These are phyloP conservation scores for Raffaelea albimanens DNA, from an alignment of 2,329 filamentous ascomycete genomes.

Conservation along the genomic window DNA sequence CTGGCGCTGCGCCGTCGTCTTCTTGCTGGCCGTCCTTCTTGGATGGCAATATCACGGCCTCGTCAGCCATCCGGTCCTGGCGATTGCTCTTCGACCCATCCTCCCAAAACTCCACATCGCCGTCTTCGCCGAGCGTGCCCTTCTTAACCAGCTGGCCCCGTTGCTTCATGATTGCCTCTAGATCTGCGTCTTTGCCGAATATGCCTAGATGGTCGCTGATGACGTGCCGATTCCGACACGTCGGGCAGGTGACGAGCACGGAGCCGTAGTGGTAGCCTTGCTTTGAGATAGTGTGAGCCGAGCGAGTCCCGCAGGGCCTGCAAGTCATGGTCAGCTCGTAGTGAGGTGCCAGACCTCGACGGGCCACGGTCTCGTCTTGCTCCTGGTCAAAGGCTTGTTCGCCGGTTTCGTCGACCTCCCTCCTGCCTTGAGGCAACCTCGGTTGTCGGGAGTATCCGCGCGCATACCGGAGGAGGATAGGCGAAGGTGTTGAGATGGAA, in stretches of 20 bases:
- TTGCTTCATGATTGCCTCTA: constrained; percentile 69
- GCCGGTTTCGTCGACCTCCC: not conserved
- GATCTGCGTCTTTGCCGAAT: constrained; percentile 46
- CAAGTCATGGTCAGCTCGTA: constrained; percentile 93
- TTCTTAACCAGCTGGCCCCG: constrained; percentile 67
- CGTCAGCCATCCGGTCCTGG: constrained; percentile 14
- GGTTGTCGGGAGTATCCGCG: no score
- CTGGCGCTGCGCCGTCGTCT: constrained; percentile 12
- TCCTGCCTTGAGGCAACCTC: no score
- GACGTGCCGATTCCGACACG: constrained; percentile 77
- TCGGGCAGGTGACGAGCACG: constrained; percentile 78
- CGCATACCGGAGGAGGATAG: no score
- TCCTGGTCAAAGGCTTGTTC: constrained; percentile 1
- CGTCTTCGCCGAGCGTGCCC: constrained; percentile 62
- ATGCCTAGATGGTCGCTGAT: constrained; percentile 83
- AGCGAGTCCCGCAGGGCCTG: constrained; percentile 70
- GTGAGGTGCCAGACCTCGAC: constrained; percentile 42
- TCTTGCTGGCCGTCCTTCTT: not conserved
- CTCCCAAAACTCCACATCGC: constrained; percentile 89
- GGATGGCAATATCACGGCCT: constrained; percentile 10
- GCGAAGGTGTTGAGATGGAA: no score
- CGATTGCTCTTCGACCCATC: constrained; percentile 45
- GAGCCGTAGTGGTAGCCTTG: constrained; percentile 92
- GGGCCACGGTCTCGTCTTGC: constrained; percentile 9
- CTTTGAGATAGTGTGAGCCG: constrained; percentile 79